A percentile compares a stretch with the other conserved stretches of the same genome.
Conservation (phyloP, 2,329 filamentous ascomycete genomes). For the Paraphoma sp. region DNA sequence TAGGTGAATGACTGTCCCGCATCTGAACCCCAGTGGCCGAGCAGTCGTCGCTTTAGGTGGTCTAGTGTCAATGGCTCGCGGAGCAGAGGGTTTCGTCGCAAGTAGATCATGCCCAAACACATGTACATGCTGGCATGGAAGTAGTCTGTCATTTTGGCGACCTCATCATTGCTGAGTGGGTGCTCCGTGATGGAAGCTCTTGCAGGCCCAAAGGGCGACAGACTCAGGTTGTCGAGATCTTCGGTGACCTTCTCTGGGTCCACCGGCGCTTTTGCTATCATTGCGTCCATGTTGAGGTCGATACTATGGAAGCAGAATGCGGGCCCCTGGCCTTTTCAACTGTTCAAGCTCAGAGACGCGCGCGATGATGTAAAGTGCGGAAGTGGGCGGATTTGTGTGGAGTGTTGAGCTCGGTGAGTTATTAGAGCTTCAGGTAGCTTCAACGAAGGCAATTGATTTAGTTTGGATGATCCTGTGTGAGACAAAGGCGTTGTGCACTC, state of each 20-base stretch:
- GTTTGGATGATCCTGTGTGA: neutral
- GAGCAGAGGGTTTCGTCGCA: conserved; percentile 75
- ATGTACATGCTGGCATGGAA: conserved; percentile 79
- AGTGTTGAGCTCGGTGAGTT: conserved; percentile 8
- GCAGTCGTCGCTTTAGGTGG: conserved; percentile 74
- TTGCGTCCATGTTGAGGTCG: conserved; percentile 29
- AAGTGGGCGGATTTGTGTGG: conserved; percentile 7
- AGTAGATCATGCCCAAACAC: conserved; percentile 80
- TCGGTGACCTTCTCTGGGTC: conserved; percentile 34
- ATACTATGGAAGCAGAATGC: conserved; percentile 2
- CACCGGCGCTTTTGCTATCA: conserved; percentile 26
- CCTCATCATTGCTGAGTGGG: conserved; percentile 70
- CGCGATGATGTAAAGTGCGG: neutral
- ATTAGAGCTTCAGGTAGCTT: neutral
- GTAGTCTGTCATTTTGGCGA: conserved; percentile 73
- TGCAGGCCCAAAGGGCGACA: conserved; percentile 70
- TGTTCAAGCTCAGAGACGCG: neutral
- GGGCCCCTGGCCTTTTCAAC: conserved; percentile 5
- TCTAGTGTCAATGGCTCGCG: conserved; percentile 71
- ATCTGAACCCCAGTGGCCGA: conserved; percentile 81
- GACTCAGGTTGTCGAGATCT: conserved; percentile 37
- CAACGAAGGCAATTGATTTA: conserved; percentile 2
- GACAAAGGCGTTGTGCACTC: neutral
- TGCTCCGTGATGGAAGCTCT: conserved; percentile 67
- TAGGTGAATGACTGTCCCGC: conserved; percentile 83